Evolutionary conservation across 495 filamentous ascomycete genomes (phyloP).

Genomic region (Tuber umbilicatum): DNA sequence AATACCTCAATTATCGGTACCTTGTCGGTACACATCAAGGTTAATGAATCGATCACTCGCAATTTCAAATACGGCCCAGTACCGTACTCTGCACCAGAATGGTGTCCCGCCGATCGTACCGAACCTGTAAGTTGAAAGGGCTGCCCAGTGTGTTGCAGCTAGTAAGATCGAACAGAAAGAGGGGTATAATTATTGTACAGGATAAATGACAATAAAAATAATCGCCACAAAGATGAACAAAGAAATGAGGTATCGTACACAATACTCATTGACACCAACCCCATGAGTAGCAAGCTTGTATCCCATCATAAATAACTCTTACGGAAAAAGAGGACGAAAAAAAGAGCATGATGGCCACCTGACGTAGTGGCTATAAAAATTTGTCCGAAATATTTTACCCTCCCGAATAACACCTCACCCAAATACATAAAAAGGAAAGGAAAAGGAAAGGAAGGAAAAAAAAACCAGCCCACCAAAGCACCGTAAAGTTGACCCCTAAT

Average conservation of each 20-base stretch:
- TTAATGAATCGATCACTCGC: neutral
- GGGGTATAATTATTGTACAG: conserved; percentile 15
- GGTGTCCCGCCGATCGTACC: neutral
- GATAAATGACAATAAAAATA: conserved; percentile 16
- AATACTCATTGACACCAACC: neutral
- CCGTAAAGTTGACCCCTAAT: conserved; percentile 23
- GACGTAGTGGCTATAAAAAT: conserved; percentile 18
- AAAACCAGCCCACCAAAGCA: conserved; percentile 1
- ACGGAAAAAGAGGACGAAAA: conserved; percentile 21
- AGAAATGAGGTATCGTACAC: neutral
- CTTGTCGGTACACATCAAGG: neutral
- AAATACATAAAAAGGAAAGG: neutral
- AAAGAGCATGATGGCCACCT: conserved; percentile 6
- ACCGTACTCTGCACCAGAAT: neutral
- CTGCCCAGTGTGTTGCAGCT: neutral
- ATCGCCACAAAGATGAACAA: conserved; percentile 26
- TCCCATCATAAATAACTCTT: conserved; percentile 9
- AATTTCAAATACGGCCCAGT: neutral
- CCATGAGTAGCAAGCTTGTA: neutral
- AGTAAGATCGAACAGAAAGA: neutral
- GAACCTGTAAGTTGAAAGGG: neutral
- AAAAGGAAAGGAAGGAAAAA: neutral
- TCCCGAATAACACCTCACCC: conserved; percentile 28
- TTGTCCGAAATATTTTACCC: conserved; percentile 14
- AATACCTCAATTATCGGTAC: neutral